phyloP scores from a whole-genome alignment of 139 green algal genomes.

The Closterium sp. region DNA sequence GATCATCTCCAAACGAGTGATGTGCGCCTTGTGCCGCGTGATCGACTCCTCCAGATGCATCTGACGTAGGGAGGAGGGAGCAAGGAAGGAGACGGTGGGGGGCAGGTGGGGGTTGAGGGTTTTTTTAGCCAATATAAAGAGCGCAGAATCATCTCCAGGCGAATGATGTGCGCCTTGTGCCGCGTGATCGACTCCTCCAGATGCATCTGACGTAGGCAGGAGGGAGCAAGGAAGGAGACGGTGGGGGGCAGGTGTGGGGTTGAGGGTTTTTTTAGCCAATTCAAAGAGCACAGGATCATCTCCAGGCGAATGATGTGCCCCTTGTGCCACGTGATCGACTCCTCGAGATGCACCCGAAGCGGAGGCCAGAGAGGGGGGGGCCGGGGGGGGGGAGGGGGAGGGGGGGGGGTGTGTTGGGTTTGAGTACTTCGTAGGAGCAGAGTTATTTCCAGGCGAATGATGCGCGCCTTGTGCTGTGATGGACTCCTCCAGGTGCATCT shows the following conservation, averaged over 20 bases:
- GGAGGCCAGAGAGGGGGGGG: too few species aligned
- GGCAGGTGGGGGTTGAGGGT: too few species aligned
- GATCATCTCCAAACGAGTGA: constrained; percentile 59
- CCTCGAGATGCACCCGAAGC: constrained; percentile 69
- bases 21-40: constrained; percentile 77
- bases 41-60: constrained; percentile 70
- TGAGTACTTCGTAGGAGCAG: background rate
- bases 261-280: too few species aligned
- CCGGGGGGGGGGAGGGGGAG: too few species aligned
- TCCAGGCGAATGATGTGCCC: constrained; percentile 70
- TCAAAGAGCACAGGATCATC: constrained; percentile 73
- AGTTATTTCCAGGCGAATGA: constrained; percentile 55
- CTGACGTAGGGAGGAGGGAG: background rate
- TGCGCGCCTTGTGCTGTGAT: constrained; percentile 78
- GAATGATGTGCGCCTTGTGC: constrained; percentile 79
- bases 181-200: constrained; percentile 62
- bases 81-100: too few species aligned
- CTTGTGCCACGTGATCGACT: constrained; percentile 71
- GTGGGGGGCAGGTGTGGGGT: background rate
- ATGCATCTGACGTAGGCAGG: background rate
- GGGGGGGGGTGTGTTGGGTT: background rate
- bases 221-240: too few species aligned
- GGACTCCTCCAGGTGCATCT: constrained; percentile 69
- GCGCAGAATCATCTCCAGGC: constrained; percentile 71
- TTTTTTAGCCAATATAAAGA: too few species aligned